Conservation (phyloP, 768 basidiomycete species). For the Leccinum broughii region DNA sequence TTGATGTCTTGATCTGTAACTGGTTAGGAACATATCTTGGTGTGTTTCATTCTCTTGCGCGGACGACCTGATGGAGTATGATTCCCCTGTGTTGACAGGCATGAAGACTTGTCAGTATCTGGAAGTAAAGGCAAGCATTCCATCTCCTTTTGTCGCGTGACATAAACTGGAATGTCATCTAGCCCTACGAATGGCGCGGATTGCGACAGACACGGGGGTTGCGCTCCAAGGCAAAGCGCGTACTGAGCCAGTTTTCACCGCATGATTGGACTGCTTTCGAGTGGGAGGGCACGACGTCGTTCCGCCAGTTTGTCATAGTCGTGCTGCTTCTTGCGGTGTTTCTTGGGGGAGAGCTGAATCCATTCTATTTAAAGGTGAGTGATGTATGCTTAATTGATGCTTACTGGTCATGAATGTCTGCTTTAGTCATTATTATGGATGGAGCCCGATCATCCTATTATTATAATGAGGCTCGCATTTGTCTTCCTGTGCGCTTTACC, state of each 20-base stretch:
- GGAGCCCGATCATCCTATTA: slow-evolving; percentile 87
- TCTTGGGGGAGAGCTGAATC: slow-evolving; percentile 81
- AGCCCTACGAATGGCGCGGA: slow-evolving; percentile 88
- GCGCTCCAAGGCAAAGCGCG: slow-evolving; percentile 75
- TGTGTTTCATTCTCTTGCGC: slow-evolving; percentile 30
- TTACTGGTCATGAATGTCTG: slow-evolving; percentile 38
- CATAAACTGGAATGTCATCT: slow-evolving; percentile 5
- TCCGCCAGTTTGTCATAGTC: slow-evolving; percentile 72
- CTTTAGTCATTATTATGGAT: slow-evolving; percentile 64
- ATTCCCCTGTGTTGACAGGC: slow-evolving; percentile 41
- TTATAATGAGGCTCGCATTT: slow-evolving; percentile 68
- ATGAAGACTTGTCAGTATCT: slow-evolving; percentile 88
- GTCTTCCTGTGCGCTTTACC: slow-evolving; percentile 88
- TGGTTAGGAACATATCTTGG: slow-evolving; percentile 87
- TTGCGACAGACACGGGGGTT: slow-evolving; percentile 75
- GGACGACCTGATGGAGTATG: slow-evolving; percentile 15
- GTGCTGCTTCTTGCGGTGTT: slow-evolving; percentile 76
- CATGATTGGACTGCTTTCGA: slow-evolving; percentile 87
- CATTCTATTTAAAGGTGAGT: slow-evolving; percentile 82
- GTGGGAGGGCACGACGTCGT: slow-evolving; percentile 80
- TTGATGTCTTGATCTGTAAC: slow-evolving; percentile 85
- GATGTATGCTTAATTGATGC: not conserved
- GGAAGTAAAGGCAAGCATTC: slow-evolving; percentile 65
- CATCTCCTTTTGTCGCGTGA: not conserved
- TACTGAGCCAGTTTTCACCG: slow-evolving; percentile 82